Evolutionary conservation across 176 grass and related monocot genomes (phyloP).

Genomic region (Aechmea fasciata): DNA sequence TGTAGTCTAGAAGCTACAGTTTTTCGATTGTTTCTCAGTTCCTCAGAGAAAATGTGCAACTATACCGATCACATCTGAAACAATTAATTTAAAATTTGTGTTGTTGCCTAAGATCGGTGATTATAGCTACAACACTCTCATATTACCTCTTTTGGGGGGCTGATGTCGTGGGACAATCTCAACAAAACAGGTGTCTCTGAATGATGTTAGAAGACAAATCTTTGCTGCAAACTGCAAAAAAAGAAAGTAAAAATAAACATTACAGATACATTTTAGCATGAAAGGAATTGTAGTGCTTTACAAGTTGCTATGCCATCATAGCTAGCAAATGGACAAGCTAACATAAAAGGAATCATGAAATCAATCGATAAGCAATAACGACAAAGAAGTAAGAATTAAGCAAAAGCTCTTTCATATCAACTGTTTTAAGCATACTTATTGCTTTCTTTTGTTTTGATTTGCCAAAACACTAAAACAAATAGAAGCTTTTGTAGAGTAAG

Average conservation of each 20-base stretch:
- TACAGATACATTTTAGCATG: background rate
- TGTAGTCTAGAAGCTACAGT: too few relatives aligned
- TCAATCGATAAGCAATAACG: background rate
- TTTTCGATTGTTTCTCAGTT: too few relatives aligned
- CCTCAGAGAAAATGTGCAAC: too few relatives aligned
- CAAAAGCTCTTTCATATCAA: too few relatives aligned
- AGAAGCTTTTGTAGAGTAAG: too few relatives aligned
- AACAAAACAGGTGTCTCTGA: conserved; percentile 95
- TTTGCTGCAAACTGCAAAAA: conserved; percentile 77
- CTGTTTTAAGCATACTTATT: too few relatives aligned
- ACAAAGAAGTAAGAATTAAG: too few relatives aligned
- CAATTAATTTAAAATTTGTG: too few relatives aligned
- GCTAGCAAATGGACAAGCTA: background rate
- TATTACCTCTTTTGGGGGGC: conserved; percentile 83
- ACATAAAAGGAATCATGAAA: background rate
- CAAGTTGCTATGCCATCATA: background rate
- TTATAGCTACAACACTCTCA: background rate
- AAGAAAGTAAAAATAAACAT: background rate
- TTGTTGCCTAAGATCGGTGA: background rate
- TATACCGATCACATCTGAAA: too few relatives aligned
- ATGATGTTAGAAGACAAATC: conserved; percentile 97
- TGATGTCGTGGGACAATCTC: conserved; percentile 84
- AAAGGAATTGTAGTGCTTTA: background rate
- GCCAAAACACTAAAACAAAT: too few relatives aligned
- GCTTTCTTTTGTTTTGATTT: too few relatives aligned